Conservation (phyloP, 352 stramenopile species). For the Phytopythium cucurbitacearum region DNA sequence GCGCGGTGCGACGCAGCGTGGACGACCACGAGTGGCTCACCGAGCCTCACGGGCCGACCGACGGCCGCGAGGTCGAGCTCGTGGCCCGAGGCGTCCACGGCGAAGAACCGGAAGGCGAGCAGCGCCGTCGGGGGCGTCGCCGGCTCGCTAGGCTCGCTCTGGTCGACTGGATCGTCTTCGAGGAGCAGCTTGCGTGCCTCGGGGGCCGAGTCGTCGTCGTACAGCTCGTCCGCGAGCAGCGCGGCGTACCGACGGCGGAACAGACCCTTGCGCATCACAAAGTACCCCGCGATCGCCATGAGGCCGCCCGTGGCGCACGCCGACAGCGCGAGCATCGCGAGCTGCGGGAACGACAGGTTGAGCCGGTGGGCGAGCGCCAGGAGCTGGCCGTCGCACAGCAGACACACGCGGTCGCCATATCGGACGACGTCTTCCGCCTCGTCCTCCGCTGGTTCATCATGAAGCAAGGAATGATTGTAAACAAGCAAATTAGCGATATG, state of each 20-base stretch:
- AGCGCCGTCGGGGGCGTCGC: constrained; percentile 16
- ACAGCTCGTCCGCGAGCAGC: constrained; percentile 54
- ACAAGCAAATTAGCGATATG: background rate
- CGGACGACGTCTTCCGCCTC: constrained; percentile 63
- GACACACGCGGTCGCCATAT: constrained; percentile 67
- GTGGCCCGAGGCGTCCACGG: constrained; percentile 50
- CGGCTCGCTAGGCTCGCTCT: constrained; percentile 11
- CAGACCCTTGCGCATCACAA: constrained; percentile 64
- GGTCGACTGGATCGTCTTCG: background rate
- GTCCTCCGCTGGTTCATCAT: background rate
- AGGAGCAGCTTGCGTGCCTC: constrained; percentile 2
- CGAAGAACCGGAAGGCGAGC: constrained; percentile 68
- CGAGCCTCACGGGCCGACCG: constrained; percentile 55
- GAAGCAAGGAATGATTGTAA: no score
- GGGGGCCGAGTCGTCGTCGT: constrained; percentile 15
- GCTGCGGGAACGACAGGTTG: constrained; percentile 76
- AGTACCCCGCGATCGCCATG: constrained; percentile 61
- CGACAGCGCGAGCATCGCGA: constrained; percentile 46
- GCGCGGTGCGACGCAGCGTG: constrained; percentile 58
- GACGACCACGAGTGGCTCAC: constrained; percentile 45
- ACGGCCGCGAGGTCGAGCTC: constrained; percentile 45
- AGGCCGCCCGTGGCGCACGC: constrained; percentile 51
- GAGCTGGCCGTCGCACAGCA: constrained; percentile 71
- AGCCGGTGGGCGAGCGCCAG: constrained; percentile 65
- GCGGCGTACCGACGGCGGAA: constrained; percentile 74